Percentiles rank a stretch among this genome's conserved stretches.
Evolutionary conservation across 2,329 filamentous ascomycete species (phyloP).

Genomic region (Aspergillus sp.): DNA sequence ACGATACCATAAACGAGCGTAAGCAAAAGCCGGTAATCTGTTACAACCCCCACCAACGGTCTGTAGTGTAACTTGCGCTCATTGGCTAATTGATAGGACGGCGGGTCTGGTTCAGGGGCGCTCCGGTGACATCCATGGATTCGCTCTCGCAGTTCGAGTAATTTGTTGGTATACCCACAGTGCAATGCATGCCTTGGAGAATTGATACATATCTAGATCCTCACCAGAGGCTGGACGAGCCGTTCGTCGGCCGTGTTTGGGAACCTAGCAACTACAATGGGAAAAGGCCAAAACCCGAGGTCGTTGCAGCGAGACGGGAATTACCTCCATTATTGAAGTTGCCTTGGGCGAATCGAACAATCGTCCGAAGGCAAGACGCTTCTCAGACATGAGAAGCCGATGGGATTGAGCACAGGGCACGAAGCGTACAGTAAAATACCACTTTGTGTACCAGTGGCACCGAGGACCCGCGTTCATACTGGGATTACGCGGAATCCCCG

Average conservation of each 20-base stretch:
- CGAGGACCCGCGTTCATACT: neutral
- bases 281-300: neutral
- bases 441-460: neutral
- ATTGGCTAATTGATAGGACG: neutral
- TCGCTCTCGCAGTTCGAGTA: neutral
- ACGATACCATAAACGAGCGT: constrained; percentile 13
- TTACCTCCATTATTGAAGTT: neutral
- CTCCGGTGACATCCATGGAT: constrained; percentile 14
- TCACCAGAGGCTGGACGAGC: neutral
- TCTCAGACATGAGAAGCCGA: too few species aligned
- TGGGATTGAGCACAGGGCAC: neutral
- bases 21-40: constrained; percentile 12
- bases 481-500: neutral
- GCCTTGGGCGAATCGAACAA: neutral
- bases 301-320: neutral
- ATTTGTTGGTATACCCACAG: constrained; percentile 7
- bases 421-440: neutral
- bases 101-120: constrained; percentile 36
- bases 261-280: neutral
- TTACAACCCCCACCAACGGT: constrained; percentile 1
- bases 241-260: neutral
- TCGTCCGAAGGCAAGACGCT: neutral
- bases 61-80: neutral
- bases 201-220: neutral
- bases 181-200: neutral